A percentile compares a stretch with the other conserved stretches of the same genome.
These are phyloP conservation scores for Candida neerlandica DNA, from an alignment of 1,139 yeast species.

Conservation along the genomic window DNA sequence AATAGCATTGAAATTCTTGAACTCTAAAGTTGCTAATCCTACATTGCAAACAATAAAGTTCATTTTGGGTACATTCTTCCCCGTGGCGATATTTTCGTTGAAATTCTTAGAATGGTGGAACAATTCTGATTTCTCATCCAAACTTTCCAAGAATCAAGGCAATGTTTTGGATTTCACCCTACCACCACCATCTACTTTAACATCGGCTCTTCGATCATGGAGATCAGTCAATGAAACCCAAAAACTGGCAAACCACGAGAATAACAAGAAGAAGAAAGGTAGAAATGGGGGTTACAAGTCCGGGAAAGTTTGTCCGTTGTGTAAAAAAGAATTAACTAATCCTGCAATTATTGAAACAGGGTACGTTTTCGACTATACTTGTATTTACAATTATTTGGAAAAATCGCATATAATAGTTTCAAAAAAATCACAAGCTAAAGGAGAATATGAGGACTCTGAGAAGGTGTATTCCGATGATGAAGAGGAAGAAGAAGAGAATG, in stretches of 20 bases:
- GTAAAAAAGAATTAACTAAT: slow-evolving; percentile 63
- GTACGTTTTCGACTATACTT: slow-evolving; percentile 83
- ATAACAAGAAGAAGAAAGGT: slow-evolving; percentile 15
- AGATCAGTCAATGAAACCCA: slow-evolving; percentile 9
- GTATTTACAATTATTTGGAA: slow-evolving; percentile 70
- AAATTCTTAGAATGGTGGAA: slow-evolving; percentile 97
- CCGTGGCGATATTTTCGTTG: slow-evolving; percentile 79
- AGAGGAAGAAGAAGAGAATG: slow-evolving; percentile 13
- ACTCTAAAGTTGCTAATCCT: slow-evolving; percentile 40
- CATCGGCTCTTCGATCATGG: slow-evolving; percentile 17
- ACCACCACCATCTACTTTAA: slow-evolving; percentile 53
- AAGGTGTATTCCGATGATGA: slow-evolving; percentile 22
- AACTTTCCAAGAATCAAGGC: slow-evolving; percentile 56
- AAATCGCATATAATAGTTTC: slow-evolving; percentile 43
- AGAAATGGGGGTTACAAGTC: slow-evolving; percentile 27
- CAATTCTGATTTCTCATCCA: slow-evolving; percentile 70
- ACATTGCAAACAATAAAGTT: slow-evolving; percentile 40
- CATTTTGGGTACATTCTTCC: slow-evolving; percentile 62
- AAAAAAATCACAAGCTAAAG: slow-evolving; percentile 19
- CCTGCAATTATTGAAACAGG: slow-evolving; percentile 94
- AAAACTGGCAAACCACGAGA: slow-evolving; percentile 2
- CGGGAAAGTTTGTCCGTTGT: slow-evolving; percentile 66
- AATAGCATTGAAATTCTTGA: slow-evolving; percentile 33
- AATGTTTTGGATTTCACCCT: slow-evolving; percentile 51
- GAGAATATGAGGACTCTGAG: slow-evolving; percentile 20